Percentiles rank a stretch among this genome's conserved stretches.
Evolutionary conservation across 2,329 filamentous ascomycete species (phyloP).

Genomic region (Trichophyton mentagrophytes): DNA sequence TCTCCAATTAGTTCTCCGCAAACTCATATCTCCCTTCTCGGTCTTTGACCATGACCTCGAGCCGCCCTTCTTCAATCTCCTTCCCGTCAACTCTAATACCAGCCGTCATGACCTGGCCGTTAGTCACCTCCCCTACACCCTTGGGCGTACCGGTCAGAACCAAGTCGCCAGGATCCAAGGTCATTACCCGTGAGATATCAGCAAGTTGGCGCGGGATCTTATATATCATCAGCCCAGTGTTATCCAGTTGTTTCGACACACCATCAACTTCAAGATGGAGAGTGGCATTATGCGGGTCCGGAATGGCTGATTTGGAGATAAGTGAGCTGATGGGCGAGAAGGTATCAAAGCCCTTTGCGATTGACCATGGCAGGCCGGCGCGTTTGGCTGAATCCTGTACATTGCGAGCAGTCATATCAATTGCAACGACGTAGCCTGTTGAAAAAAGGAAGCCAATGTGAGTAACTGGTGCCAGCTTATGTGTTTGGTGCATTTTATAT

Average conservation of each 20-base stretch:
- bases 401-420: slow-evolving; percentile 96
- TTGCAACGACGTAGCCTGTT: slow-evolving; percentile 71
- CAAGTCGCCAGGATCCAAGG: slow-evolving; percentile 79
- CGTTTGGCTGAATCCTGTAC: slow-evolving; percentile 93
- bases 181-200: slow-evolving; percentile 92
- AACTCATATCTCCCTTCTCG: slow-evolving; percentile 66
- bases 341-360: slow-evolving; percentile 95
- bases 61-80: slow-evolving; percentile 70
- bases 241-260: slow-evolving; percentile 66
- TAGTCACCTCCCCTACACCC: slow-evolving; percentile 73
- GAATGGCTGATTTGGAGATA: slow-evolving; percentile 67
- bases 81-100: slow-evolving; percentile 67
- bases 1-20: slow-evolving; percentile 40
- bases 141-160: slow-evolving; percentile 95
- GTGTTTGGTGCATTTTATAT: slow-evolving; percentile 6
- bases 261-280: slow-evolving; percentile 77
- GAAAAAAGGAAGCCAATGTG: neutral
- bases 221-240: slow-evolving; percentile 90
- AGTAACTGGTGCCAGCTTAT: too few species aligned
- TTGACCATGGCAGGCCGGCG: slow-evolving; percentile 91
- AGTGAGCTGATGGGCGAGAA: slow-evolving; percentile 78
- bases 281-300: slow-evolving; percentile 78
- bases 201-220: slow-evolving; percentile 73
- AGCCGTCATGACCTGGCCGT: slow-evolving; percentile 77
- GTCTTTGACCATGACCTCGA: slow-evolving; percentile 74